Evolutionary conservation across 345 rosid genomes (phyloP).

Genomic region (Melaleuca quinquenervia): DNA sequence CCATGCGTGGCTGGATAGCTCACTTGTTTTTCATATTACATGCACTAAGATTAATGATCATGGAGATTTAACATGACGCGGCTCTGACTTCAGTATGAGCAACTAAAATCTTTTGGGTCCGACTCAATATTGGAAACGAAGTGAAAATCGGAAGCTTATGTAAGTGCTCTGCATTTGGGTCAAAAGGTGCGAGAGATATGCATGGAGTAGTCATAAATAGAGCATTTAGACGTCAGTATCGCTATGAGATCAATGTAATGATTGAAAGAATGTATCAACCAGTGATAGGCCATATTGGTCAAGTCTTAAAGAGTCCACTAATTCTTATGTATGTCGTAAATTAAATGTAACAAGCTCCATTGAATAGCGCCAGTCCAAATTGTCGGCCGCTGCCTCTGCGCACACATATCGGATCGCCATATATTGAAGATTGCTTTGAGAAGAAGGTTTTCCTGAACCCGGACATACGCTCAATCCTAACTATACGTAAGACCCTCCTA

Average conservation of each 20-base stretch:
- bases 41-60: no score
- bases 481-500: no score
- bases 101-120: no score
- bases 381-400: not conserved
- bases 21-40: not conserved
- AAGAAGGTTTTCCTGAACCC: not conserved
- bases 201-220: not conserved
- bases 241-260: not conserved
- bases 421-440: not conserved
- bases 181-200: not conserved
- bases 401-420: not conserved
- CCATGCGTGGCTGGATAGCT: not conserved
- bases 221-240: not conserved
- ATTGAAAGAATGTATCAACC: not conserved
- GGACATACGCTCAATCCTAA: not conserved
- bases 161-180: not conserved
- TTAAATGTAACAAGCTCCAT: not conserved
- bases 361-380: not conserved
- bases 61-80: no score
- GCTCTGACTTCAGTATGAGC: not conserved
- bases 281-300: not conserved
- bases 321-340: not conserved
- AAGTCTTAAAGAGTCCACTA: not conserved
- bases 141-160: not conserved
- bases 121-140: not conserved